A percentile compares a stretch with the other conserved stretches of the same genome.
Evolutionary conservation across 495 filamentous ascomycete species (phyloP).

Genomic region (Cudoniella acicularis): DNA sequence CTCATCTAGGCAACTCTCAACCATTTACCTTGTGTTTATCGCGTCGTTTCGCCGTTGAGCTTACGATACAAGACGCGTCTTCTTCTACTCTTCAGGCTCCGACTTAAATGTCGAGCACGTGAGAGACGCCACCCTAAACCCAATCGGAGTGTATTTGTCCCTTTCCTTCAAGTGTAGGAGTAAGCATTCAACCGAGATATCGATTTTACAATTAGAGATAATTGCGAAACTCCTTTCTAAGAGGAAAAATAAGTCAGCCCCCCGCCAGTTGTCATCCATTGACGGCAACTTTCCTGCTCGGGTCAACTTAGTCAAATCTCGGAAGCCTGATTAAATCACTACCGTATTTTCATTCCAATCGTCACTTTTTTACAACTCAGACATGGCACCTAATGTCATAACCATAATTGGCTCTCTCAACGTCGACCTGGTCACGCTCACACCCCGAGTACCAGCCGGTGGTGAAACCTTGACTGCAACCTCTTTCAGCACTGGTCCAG

Average conservation of each 20-base stretch:
- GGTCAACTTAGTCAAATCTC: no score
- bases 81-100: neutral
- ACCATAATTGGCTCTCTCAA: constrained; percentile 90
- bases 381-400: constrained; percentile 51
- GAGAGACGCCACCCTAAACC: neutral
- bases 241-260: no score
- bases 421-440: constrained; percentile 83
- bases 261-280: no score
- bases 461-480: constrained; percentile 87
- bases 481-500: constrained; percentile 72
- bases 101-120: neutral
- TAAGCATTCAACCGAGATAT: no score
- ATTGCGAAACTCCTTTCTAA: no score
- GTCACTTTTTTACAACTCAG: constrained; percentile 1
- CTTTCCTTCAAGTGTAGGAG: neutral
- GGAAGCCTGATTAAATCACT: no score
- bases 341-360: no score
- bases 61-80: neutral
- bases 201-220: no score
- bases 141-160: neutral
- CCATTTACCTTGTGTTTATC: neutral
- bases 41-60: neutral
- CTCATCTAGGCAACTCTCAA: neutral
- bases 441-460: constrained; percentile 72
- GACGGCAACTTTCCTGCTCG: no score